Base-by-base conservation (phyloP, 495 filamentous ascomycete species). In the Bathelium albidoporum region DNA sequence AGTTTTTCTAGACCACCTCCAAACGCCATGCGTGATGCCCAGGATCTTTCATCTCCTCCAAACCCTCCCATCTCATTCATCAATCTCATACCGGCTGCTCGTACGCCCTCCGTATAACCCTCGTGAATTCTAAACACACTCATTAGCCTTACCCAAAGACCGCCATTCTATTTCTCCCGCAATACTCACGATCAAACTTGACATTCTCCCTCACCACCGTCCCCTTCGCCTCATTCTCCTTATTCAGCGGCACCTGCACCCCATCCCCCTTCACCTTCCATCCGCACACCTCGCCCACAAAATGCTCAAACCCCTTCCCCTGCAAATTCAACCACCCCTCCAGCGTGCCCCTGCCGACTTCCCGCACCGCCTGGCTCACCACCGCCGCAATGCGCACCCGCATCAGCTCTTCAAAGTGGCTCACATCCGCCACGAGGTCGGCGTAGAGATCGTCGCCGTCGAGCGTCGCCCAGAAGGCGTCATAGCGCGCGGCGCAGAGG, bases 191-290 rank as follows among this genome's bases (percentile, higher is more conserved):
- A 61, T 95, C 93, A 64, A 99, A 91, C 79, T 89, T 89, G 58
- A 99, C 95, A 66, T 91, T 90, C 81, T 99, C 95, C 75, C 93
- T 85, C 72, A 96, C 91, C 69, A 97, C 89, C 45, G 90, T 90
- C 70, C 92, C 93, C 82, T 94, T 92, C 32, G 90, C 95, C 84
- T 97, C 92, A 76, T 99, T 99, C 81, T 99, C 95, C 75, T 94
- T 88, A 75, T 97, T 99, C 72, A 87, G 79, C 58, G 95, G 94
- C 36, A 93, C 82, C 74, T 84, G 85, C 59, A 93, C 83, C 31
- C 85, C 78, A 36, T 70, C 76, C 18, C 74, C 73, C 39, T 87
- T 84, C 32, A 97, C 80, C 68, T 83, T 84, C 95, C 95, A 99
- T 70, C 86, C 89, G 70, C 89, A 96, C 45, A 92, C 88, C 69